Evolutionary conservation across 2,329 filamentous ascomycete species (phyloP), one percentile per base, ranked within the genome.

Genomic region (Atkinsonella texensis): DNA sequence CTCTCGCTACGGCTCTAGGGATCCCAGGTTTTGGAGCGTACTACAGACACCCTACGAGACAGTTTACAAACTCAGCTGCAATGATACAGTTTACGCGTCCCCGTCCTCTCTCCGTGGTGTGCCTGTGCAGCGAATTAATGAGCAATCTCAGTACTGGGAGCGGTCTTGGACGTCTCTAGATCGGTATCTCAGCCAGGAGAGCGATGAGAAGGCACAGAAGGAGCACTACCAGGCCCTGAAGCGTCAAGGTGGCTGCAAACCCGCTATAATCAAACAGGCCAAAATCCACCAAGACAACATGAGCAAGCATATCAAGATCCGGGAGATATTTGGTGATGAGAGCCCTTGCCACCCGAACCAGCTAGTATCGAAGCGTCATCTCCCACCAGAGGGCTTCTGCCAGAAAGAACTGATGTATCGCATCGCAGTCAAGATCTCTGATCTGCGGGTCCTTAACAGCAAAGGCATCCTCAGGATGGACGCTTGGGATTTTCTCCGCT

Each of bases 401-500:
- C 56, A 64, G 1, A 62, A 62, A 46, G 66, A 68, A 13, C 11
- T 60, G 2, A 67, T 70, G 59, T 69, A 70, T 43, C 61, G 58
- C 3, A 49, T 70, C 2, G 65, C 63, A 0, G 64, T 62, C 48
- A 65, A 65, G 32, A 51, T 70, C 4, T 59, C 60, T 0, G 65
- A 68, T 15, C 54, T 70, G 1, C 51, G 57, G 6, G 52, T 59
- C 4, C 55, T 70, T 0, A 52, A 57, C 4, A 45, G 54, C 1
- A 54, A 46, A 6, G 53, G 58, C 4, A 51, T 65, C 23, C 55
- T 71, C 1, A 23, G 35, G 0, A 71, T 71, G 68, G 62, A 67
- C 8, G 64, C 68, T 0, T 67, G 62, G 51, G 63, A 70, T 53
- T 71, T 70, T 47, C 55, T 69, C 41, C 60, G 68, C 17, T 70